Conservation (phyloP, 2,329 filamentous ascomycete species). For the Epichloe brachyelytri region DNA sequence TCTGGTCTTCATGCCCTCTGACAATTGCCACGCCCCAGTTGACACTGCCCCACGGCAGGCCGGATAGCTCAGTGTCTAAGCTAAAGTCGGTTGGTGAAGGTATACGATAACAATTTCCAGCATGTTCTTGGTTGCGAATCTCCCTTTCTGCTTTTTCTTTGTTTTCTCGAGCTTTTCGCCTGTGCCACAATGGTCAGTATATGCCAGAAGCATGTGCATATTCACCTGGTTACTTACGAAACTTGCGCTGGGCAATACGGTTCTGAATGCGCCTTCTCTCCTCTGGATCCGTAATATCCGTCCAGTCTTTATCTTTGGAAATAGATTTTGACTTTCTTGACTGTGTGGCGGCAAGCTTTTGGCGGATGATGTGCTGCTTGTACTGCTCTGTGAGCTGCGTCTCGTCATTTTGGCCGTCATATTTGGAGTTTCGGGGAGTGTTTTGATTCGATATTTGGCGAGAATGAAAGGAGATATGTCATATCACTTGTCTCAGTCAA, state of each 20-base stretch:
- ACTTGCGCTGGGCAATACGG: constrained; percentile 62
- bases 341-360: constrained; percentile 16
- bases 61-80: constrained; percentile 40
- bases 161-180: constrained; percentile 55
- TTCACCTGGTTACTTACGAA: constrained; percentile 38
- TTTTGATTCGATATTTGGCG: not conserved
- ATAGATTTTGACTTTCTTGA: constrained; percentile 28
- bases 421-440: not conserved
- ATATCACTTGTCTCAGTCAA: not conserved
- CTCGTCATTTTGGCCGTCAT: constrained; percentile 8
- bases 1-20: constrained; percentile 36
- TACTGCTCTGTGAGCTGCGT: constrained; percentile 11
- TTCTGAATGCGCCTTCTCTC: constrained; percentile 66
- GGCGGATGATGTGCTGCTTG: constrained; percentile 5
- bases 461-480: not conserved
- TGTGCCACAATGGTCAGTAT: constrained; percentile 18
- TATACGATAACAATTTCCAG: constrained; percentile 50
- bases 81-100: constrained; percentile 44
- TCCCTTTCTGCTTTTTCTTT: constrained; percentile 54
- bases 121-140: constrained; percentile 47
- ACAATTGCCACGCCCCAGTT: constrained; percentile 43
- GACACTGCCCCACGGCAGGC: constrained; percentile 60
- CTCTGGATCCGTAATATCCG: constrained; percentile 53
- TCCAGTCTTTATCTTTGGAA: constrained; percentile 50
- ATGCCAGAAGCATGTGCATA: not conserved